phyloP scores from a whole-genome alignment of 495 filamentous ascomycete genomes.

The Neurospora pannonica region DNA sequence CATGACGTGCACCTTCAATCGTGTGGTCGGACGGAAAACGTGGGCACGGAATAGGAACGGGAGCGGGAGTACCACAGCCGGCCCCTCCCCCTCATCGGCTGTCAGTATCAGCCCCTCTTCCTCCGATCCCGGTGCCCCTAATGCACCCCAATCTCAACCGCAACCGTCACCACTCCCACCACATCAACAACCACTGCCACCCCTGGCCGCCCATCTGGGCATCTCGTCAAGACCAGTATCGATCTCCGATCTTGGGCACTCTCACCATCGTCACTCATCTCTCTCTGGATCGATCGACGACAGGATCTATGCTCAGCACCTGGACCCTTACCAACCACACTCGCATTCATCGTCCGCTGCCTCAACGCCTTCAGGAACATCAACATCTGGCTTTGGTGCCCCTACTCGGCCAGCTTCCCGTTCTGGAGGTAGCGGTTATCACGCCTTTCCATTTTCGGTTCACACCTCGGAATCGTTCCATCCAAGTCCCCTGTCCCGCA shows the following conservation, averaged over 20 bases:
- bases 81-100: background rate
- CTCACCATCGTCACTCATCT: background rate
- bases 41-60: slow-evolving; percentile 13
- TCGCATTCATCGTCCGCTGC: background rate
- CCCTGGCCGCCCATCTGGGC: background rate
- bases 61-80: slow-evolving; percentile 11
- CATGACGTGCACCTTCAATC: slow-evolving; percentile 38
- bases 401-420: background rate
- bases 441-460: background rate
- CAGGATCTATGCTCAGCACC: background rate
- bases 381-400: background rate
- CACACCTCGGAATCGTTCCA: background rate
- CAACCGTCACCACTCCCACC: background rate
- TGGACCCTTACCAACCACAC: background rate
- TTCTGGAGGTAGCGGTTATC: background rate
- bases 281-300: background rate
- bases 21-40: slow-evolving; percentile 27
- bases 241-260: background rate
- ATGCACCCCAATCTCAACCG: background rate
- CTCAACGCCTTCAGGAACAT: background rate
- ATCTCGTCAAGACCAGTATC: background rate
- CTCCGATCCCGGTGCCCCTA: background rate
- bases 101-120: background rate
- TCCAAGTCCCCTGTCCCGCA: background rate
- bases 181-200: background rate